These are phyloP conservation scores for Gillenia trifoliata DNA, from an alignment of 306 rosid genomes.

Conservation along the genomic window DNA sequence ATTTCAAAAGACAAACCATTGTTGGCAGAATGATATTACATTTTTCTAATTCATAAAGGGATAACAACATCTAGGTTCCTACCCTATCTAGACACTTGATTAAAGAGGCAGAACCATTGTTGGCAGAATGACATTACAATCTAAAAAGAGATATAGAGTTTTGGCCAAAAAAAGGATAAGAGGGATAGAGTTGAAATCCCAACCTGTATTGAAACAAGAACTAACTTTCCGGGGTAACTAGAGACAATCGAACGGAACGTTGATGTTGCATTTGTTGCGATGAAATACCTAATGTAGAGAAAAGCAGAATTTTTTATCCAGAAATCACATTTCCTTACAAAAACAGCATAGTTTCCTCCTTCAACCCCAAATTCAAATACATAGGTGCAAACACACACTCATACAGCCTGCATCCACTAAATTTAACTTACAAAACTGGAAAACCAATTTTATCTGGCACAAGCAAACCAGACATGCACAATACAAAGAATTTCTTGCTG, in stretches of 20 bases:
- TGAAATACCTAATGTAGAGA: conserved; percentile 50
- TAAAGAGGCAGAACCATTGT: conserved; percentile 4
- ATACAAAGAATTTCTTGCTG: not conserved
- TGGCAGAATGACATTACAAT: too few relatives aligned
- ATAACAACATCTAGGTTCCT: not conserved
- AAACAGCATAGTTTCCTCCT: not conserved
- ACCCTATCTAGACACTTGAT: not conserved
- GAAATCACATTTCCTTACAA: too few relatives aligned
- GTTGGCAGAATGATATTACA: not conserved
- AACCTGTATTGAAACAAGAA: conserved; percentile 87
- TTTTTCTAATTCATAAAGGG: not conserved
- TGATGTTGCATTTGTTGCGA: conserved; percentile 84
- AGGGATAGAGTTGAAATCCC: conserved; percentile 10
- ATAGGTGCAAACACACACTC: not conserved
- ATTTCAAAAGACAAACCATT: not conserved
- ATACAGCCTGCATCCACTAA: not conserved
- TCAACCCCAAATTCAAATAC: not conserved
- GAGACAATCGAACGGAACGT: conserved; percentile 71
- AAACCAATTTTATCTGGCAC: not conserved
- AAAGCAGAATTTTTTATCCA: too few relatives aligned
- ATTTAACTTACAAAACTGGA: not conserved
- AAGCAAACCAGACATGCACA: not conserved
- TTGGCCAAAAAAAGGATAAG: not conserved
- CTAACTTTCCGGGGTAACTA: conserved; percentile 66
- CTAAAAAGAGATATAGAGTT: conserved; percentile 1